A percentile compares a stretch with the other conserved stretches of the same genome.
Conservation (phyloP, 2,329 filamentous ascomycete genomes). For the Sporothrix euskadiensis region DNA sequence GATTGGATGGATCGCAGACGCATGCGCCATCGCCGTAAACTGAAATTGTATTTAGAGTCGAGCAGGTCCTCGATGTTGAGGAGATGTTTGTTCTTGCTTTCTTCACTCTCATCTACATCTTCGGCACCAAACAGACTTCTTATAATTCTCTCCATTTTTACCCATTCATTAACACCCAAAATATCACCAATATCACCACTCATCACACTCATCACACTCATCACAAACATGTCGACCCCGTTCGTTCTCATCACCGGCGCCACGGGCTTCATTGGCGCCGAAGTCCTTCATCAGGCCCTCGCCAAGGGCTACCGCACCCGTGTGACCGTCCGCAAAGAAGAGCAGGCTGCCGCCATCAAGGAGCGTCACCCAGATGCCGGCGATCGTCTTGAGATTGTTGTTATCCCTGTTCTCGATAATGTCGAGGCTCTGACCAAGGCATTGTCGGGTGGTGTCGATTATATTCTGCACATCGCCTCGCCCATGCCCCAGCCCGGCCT, state of each 20-base stretch:
- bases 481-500: not conserved
- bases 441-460: not conserved
- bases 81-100: not conserved
- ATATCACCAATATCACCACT: not conserved
- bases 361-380: not conserved
- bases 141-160: not conserved
- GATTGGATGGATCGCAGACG: not conserved
- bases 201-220: not conserved
- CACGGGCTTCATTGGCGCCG: conserved; percentile 38
- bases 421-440: not conserved
- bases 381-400: conserved; percentile 4
- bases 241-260: conserved; percentile 34
- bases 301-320: conserved; percentile 21
- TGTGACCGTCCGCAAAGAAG: conserved; percentile 16
- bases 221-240: not conserved
- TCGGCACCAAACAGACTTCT: not conserved
- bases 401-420: conserved; percentile 15
- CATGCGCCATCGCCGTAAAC: not conserved
- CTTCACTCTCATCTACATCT: not conserved
- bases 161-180: not conserved
- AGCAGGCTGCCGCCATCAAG: conserved; percentile 1
- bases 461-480: conserved; percentile 24
- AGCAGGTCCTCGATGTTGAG: not conserved
- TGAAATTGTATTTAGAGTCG: not conserved
- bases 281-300: conserved; percentile 13